Evolutionary conservation across 2,329 filamentous ascomycete species (phyloP).

Genomic region (Arthrobotrys sinensis): DNA sequence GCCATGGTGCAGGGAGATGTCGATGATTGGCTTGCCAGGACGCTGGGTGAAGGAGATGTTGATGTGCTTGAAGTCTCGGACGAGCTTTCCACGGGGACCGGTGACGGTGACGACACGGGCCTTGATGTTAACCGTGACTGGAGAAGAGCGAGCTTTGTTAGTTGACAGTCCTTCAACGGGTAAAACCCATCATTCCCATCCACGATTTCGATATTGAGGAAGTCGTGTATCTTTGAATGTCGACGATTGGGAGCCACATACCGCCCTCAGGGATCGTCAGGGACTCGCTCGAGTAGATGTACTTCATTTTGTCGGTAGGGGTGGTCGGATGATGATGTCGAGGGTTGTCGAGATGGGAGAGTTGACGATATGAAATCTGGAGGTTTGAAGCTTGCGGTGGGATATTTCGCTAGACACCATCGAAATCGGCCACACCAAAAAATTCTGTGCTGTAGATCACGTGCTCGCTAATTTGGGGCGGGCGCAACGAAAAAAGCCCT

Average conservation of each 20-base stretch:
- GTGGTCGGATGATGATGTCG: slow-evolving; percentile 44
- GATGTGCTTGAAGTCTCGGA: slow-evolving; percentile 96
- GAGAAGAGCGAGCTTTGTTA: slow-evolving; percentile 68
- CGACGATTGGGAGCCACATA: slow-evolving; percentile 73
- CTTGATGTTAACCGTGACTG: slow-evolving; percentile 98
- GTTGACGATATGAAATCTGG: slow-evolving; percentile 52
- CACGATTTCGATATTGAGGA: slow-evolving; percentile 61
- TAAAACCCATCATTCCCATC: neutral
- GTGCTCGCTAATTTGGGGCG: slow-evolving; percentile 15
- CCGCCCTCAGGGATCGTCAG: slow-evolving; percentile 96
- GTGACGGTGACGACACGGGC: slow-evolving; percentile 96
- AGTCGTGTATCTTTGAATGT: slow-evolving; percentile 61
- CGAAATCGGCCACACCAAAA: slow-evolving; percentile 58
- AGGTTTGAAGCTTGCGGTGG: slow-evolving; percentile 41
- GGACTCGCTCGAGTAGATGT: slow-evolving; percentile 98
- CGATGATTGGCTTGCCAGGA: slow-evolving; percentile 80
- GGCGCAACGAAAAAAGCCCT: slow-evolving; percentile 49
- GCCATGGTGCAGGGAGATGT: slow-evolving; percentile 99
- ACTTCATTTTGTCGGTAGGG: slow-evolving; percentile 79
- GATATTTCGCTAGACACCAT: slow-evolving; percentile 56
- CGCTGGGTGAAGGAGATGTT: slow-evolving; percentile 95
- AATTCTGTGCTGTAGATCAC: slow-evolving; percentile 52
- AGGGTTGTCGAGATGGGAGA: slow-evolving; percentile 35
- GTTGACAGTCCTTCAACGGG: slow-evolving; percentile 32
- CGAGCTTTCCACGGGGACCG: slow-evolving; percentile 96